A percentile compares a stretch with the other conserved stretches of the same genome.
Conservation (phyloP, 257 asterid species). For the Solanum etuberosum region DNA sequence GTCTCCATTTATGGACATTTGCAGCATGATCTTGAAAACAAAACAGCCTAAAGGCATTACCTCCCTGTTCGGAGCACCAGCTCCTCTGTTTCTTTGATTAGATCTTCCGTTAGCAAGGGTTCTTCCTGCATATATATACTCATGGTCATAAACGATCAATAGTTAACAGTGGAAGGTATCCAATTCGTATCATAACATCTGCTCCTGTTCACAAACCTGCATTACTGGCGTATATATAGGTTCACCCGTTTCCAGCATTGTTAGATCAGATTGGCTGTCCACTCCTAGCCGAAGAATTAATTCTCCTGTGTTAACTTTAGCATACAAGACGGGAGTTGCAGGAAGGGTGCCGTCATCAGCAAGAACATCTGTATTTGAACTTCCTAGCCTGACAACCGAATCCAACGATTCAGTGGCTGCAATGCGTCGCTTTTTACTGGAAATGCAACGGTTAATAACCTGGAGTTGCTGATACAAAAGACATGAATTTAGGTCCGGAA, state of each 20-base stretch:
- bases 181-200: slow-evolving; percentile 3
- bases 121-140: slow-evolving; percentile 47
- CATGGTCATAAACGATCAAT: slow-evolving; percentile 11
- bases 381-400: slow-evolving; percentile 39
- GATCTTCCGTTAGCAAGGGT: slow-evolving; percentile 91
- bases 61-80: slow-evolving; percentile 96
- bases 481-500: slow-evolving; percentile 88
- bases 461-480: slow-evolving; percentile 91
- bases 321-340: slow-evolving; percentile 37
- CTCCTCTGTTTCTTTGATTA: slow-evolving; percentile 95
- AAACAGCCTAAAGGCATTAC: slow-evolving; percentile 20
- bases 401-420: slow-evolving; percentile 78
- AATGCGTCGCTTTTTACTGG: slow-evolving; percentile 69
- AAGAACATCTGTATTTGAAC: slow-evolving; percentile 22
- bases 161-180: slow-evolving; percentile 1
- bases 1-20: neutral
- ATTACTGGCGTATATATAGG: slow-evolving; percentile 77
- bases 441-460: slow-evolving; percentile 93
- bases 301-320: slow-evolving; percentile 66
- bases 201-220: slow-evolving; percentile 54
- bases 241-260: slow-evolving; percentile 93
- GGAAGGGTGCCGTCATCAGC: slow-evolving; percentile 37
- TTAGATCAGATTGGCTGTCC: slow-evolving; percentile 56
- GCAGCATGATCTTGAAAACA: slow-evolving; percentile 9
- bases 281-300: slow-evolving; percentile 83